Evolutionary conservation across 176 grass and related monocot species (phyloP).

Genomic region (Zea luxurians): DNA sequence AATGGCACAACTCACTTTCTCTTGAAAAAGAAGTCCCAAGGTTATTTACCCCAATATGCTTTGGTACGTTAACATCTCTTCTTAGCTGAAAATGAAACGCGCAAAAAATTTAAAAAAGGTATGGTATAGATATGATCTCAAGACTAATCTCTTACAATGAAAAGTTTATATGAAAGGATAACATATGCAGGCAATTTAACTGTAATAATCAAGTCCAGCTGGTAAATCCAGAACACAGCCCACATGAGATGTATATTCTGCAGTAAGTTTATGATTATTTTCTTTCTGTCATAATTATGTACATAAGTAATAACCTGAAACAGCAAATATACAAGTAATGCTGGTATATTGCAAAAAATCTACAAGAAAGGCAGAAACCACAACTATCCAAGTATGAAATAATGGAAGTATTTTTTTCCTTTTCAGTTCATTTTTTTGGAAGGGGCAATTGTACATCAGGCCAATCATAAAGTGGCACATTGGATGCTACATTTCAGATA

Average conservation of each 20-base stretch:
- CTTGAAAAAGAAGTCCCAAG: constrained; percentile 50
- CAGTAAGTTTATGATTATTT: neutral
- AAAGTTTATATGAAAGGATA: neutral
- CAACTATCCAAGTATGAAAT: neutral
- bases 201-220: neutral
- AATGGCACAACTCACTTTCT: constrained; percentile 56
- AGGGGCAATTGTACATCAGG: neutral
- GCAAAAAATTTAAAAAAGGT: constrained; percentile 8
- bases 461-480: neutral
- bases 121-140: neutral
- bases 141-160: neutral
- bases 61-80: constrained; percentile 56
- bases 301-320: neutral
- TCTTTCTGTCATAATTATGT: neutral
- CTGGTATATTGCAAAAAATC: neutral
- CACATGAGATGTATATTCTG: constrained; percentile 5
- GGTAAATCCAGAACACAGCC: neutral
- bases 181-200: neutral
- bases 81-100: constrained; percentile 51
- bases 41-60: constrained; percentile 44
- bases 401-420: neutral
- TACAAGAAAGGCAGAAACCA: neutral
- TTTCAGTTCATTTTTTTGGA: neutral
- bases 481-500: constrained; percentile 5
- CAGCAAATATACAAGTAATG: neutral